Percentiles rank a stretch among this genome's conserved stretches.
Evolutionary conservation across 140 eudicot species (phyloP).

Genomic region (Senecio squalidus): DNA sequence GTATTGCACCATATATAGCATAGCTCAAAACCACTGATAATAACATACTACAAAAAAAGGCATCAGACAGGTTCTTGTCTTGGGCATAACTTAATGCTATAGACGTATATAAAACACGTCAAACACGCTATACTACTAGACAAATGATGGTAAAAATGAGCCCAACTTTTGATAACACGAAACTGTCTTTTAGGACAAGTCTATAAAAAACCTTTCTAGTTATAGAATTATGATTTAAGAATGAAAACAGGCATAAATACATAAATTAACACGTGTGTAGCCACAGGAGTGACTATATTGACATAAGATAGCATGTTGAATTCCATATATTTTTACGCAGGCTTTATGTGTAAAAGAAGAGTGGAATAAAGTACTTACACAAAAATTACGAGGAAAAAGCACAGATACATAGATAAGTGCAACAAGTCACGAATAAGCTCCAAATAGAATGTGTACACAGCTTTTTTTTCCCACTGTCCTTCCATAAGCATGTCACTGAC

Average conservation of each 20-base stretch:
- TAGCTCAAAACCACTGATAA: no score
- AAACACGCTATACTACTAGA: not conserved
- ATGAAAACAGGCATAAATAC: not conserved
- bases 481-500: slow-evolving; percentile 98
- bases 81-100: no score
- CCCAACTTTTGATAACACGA: not conserved
- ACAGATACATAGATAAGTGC: slow-evolving; percentile 87
- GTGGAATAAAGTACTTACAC: slow-evolving; percentile 63
- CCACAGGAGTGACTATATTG: not conserved
- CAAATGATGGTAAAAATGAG: not conserved
- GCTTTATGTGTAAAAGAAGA: not conserved
- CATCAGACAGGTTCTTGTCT: not conserved
- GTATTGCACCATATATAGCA: not conserved
- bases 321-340: not conserved
- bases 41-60: no score
- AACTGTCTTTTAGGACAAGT: not conserved
- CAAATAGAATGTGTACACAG: slow-evolving; percentile 91
- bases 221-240: not conserved
- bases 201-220: not conserved
- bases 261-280: not conserved
- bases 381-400: slow-evolving; percentile 88
- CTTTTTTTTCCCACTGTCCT: slow-evolving; percentile 97
- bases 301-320: slow-evolving; percentile 1
- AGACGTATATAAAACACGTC: not conserved
- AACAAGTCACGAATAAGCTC: slow-evolving; percentile 92